phyloP scores from a whole-genome alignment of 1,139 yeast species.

The Groenewaldozyma sp. region DNA sequence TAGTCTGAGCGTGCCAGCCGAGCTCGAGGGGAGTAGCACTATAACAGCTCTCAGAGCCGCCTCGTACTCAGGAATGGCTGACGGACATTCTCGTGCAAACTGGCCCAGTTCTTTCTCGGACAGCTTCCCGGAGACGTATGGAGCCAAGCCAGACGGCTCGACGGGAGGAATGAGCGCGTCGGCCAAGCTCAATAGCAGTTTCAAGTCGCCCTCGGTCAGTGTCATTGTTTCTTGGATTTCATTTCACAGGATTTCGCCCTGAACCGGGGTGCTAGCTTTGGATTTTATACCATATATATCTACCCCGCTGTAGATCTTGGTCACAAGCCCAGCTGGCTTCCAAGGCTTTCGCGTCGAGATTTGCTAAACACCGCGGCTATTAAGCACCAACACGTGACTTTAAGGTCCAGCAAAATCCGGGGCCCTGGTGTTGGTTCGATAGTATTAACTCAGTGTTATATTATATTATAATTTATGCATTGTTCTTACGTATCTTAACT shows the following conservation, averaged over 20 bases:
- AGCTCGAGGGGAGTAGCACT: background rate
- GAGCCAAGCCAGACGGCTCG: background rate
- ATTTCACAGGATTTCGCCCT: background rate
- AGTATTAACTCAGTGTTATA: no score
- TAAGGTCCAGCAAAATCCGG: no score
- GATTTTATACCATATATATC: no score
- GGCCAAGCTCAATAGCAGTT: background rate
- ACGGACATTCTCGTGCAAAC: background rate
- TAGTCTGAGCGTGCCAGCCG: background rate
- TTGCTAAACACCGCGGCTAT: no score
- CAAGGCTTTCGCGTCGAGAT: no score
- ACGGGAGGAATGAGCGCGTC: background rate
- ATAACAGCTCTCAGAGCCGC: background rate
- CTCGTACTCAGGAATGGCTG: background rate
- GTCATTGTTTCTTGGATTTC: background rate
- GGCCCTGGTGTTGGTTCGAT: no score
- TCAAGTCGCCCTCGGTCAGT: background rate
- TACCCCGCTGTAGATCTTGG: no score
- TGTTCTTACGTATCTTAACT: no score
- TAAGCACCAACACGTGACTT: no score
- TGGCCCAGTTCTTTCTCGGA: background rate
- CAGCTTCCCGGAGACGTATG: background rate
- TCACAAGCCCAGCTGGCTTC: no score
- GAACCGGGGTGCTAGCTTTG: background rate
- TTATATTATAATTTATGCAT: no score